phyloP scores from a whole-genome alignment of 345 rosid genomes.

The Dipteronia dyeriana region DNA sequence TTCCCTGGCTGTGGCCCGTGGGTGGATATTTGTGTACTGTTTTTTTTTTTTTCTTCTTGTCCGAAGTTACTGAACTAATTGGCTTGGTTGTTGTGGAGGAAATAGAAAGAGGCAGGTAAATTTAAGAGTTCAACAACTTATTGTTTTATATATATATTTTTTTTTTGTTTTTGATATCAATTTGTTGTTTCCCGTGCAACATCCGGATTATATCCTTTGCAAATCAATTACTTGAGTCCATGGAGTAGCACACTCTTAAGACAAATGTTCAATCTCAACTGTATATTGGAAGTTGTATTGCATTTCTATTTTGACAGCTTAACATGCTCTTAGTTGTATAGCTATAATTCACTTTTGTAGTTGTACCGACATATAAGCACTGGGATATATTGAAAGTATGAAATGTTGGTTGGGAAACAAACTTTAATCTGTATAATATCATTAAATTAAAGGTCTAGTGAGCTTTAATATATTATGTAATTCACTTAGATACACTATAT shows the following conservation, averaged over 20 bases:
- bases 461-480: slow-evolving; percentile 3
- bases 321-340: not conserved
- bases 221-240: not conserved
- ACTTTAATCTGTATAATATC: not conserved
- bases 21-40: not conserved
- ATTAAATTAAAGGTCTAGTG: not conserved
- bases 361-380: not conserved
- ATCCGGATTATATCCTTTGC: not conserved
- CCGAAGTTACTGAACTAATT: not conserved
- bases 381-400: not conserved
- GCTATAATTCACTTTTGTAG: not conserved
- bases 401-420: slow-evolving; percentile 1
- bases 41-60: not conserved
- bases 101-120: not conserved
- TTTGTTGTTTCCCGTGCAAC: not conserved
- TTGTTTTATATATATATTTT: not conserved
- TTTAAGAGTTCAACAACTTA: not conserved
- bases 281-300: slow-evolving; percentile 1
- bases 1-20: not conserved
- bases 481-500: slow-evolving; percentile 5
- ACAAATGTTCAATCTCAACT: not conserved
- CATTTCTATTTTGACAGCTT: not conserved
- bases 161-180: not conserved
- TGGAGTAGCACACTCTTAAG: not conserved
- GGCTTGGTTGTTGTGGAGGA: not conserved